Evolutionary conservation across 208 protist genomes (phyloP).

Genomic region (Wallacemonas collosoma): DNA sequence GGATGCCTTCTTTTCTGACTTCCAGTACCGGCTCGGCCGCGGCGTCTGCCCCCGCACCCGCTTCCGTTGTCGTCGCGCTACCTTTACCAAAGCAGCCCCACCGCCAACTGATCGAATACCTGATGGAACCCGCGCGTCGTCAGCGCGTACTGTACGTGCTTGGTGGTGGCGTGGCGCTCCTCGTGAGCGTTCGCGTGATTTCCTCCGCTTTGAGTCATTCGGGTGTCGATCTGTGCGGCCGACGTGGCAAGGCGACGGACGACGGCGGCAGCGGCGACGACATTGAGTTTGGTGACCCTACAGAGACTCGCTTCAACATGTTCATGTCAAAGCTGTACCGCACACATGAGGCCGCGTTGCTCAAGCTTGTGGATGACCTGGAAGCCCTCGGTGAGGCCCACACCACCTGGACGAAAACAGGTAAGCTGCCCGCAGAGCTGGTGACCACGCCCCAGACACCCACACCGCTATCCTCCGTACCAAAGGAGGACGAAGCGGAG

Average conservation of each 20-base stretch:
- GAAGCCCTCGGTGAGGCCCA: slow-evolving; percentile 29
- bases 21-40: not conserved
- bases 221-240: too few relatives aligned
- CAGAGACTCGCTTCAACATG: slow-evolving; percentile 45
- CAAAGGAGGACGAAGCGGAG: not conserved
- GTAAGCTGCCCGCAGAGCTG: not conserved
- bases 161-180: not conserved
- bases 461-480: not conserved
- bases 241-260: too few relatives aligned
- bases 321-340: slow-evolving; percentile 36
- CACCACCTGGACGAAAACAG: not conserved
- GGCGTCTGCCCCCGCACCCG: not conserved
- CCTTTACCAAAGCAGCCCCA: slow-evolving; percentile 8
- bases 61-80: not conserved
- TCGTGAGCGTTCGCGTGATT: not conserved
- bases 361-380: slow-evolving; percentile 37
- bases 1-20: slow-evolving; percentile 10
- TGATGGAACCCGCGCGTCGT: not conserved
- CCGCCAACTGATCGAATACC: slow-evolving; percentile 10
- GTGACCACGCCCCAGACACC: not conserved
- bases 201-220: too few relatives aligned
- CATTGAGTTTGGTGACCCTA: slow-evolving; percentile 52
- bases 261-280: slow-evolving; percentile 34
- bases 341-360: slow-evolving; percentile 43
- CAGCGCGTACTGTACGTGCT: slow-evolving; percentile 6